Base-by-base conservation (phyloP, 2,329 filamentous ascomycete genomes). In the Diaporthe caulivora region DNA sequence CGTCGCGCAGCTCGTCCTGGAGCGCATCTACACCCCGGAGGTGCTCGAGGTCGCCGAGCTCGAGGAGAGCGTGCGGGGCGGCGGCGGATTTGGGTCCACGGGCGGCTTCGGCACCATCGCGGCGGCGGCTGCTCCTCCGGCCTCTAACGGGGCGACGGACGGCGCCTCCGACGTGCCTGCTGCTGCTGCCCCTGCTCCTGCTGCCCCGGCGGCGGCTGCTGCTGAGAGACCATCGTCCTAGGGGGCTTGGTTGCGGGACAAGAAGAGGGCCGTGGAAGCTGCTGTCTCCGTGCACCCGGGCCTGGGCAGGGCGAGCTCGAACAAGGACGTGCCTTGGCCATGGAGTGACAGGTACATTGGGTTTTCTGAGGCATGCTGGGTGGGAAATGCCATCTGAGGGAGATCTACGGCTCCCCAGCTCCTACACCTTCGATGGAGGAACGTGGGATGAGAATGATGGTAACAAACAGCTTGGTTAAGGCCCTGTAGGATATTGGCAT, bases 11-110 rank as follows among this genome's bases (percentile, higher is more conserved):
- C 89, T 99, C 78, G 91, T 99, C 77, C 87, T 99, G 72, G 97
- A 99, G 88, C 91, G 95, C 82, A 98, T 98, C 80, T 95, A 94
- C 80, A 98, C 95, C 37, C 96, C 97, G 2, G 94, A 97, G 60
- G 93, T 99, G 8, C 84, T 93, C n/a, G 95, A 97, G 80, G 96
- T 98, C 2, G 87, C 94, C 79, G 90, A 96, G 85, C 87, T 99
- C 73, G 94, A 96, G 80, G 94, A 95, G 86, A 98, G 94, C 80
- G 95, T 97, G 15, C 89, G 97, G 54, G 97, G 97, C 34, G 95
- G 92, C 0, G 96, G 95, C 34, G 97, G 95, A 1, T 98, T 98
- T 81, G 95, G 95, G 70, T 97, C 95, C 83, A 98, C 95, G 44
- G 95, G 95, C 26, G 77, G 72, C 21, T 75, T 75, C 47, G 74